phyloP scores from a whole-genome alignment of 805 yeast species.

The Candida orba region DNA sequence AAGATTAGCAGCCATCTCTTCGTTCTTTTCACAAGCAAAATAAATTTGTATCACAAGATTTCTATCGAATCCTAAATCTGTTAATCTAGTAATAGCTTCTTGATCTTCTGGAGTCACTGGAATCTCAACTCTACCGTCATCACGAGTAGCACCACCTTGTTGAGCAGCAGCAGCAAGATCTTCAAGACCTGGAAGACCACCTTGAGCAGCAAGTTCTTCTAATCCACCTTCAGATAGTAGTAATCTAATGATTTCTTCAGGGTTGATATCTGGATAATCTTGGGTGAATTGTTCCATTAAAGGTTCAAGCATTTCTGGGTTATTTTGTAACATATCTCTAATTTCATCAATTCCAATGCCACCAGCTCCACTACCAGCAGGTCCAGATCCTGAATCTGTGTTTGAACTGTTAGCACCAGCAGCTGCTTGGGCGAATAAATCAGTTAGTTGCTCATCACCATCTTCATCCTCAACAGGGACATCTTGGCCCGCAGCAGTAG shows the following conservation, averaged over 20 bases:
- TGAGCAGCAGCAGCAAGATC: conserved; percentile 28
- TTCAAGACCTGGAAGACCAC: conserved; percentile 22
- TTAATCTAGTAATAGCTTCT: conserved; percentile 80
- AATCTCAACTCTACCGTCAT: conserved; percentile 39
- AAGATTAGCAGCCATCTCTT: conserved; percentile 92
- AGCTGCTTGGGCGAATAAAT: conserved; percentile 38
- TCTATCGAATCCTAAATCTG: conserved; percentile 91
- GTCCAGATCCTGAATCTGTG: conserved; percentile 16
- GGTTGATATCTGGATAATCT: conserved; percentile 81
- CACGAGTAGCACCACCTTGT: conserved; percentile 12
- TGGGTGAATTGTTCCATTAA: conserved; percentile 75
- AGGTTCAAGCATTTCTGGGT: conserved; percentile 85
- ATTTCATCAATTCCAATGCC: conserved; percentile 39
- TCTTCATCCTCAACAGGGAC: conserved; percentile 22
- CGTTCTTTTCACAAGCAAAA: conserved; percentile 97
- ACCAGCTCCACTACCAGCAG: conserved; percentile 10
- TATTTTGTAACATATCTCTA: conserved; percentile 71
- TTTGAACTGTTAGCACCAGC: conserved; percentile 18
- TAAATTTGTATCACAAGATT: conserved; percentile 84
- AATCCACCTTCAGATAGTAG: conserved; percentile 41
- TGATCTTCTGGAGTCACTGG: conserved; percentile 75
- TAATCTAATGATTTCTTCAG: conserved; percentile 80
- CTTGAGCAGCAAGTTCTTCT: conserved; percentile 20
- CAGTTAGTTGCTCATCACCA: conserved; percentile 6
- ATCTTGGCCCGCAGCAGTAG: conserved; percentile 20